A percentile compares a stretch with the other conserved stretches of the same genome.
phyloP scores from a whole-genome alignment of 495 filamentous ascomycete genomes.

The Gamarada debralockiae region DNA sequence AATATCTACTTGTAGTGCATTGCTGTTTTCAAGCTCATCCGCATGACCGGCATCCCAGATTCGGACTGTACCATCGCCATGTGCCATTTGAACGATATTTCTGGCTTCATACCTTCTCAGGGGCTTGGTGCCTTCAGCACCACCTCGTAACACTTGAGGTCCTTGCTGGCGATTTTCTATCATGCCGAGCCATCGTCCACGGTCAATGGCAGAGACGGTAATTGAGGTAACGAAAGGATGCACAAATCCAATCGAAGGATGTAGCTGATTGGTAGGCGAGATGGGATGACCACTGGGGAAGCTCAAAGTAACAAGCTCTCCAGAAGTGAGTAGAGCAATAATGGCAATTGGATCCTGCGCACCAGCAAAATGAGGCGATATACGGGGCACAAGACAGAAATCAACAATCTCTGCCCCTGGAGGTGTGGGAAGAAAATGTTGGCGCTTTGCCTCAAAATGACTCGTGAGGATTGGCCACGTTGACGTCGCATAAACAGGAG shows the following conservation, averaged over 20 bases:
- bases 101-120: constrained; percentile 74
- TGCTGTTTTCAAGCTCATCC: constrained; percentile 88
- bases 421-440: constrained; percentile 70
- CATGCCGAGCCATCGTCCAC: constrained; percentile 86
- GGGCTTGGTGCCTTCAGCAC: constrained; percentile 60
- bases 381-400: constrained; percentile 77
- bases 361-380: constrained; percentile 80
- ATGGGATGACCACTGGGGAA: constrained; percentile 91
- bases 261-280: constrained; percentile 84
- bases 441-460: constrained; percentile 70
- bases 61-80: constrained; percentile 81
- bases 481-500: constrained; percentile 86
- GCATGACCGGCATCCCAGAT: constrained; percentile 88
- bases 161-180: constrained; percentile 68
- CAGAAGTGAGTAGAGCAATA: constrained; percentile 73
- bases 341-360: constrained; percentile 86
- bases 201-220: constrained; percentile 61
- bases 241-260: constrained; percentile 75
- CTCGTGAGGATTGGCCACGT: constrained; percentile 76
- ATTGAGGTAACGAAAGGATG: constrained; percentile 81
- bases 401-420: constrained; percentile 63
- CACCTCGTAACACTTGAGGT: constrained; percentile 71
- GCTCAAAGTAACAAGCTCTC: constrained; percentile 81
- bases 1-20: constrained; percentile 79
- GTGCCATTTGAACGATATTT: constrained; percentile 75